Conservation (phyloP, 2,329 filamentous ascomycete genomes). For the Dothiorella sarmentorum region DNA sequence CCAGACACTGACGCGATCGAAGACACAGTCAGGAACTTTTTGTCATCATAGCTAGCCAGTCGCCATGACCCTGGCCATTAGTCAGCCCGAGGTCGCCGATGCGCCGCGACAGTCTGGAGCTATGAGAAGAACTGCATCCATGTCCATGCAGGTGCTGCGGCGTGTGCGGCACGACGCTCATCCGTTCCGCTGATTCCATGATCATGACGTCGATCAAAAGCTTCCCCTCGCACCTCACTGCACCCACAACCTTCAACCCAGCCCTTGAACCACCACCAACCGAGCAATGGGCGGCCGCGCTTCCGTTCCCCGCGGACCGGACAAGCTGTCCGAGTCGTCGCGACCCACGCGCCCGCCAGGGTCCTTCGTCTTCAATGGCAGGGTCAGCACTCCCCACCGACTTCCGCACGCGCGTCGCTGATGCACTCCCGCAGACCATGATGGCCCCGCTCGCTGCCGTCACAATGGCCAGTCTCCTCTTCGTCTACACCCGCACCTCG, state of each 20-base stretch:
- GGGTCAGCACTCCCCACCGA: conserved; percentile 3
- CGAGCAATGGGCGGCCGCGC: conserved; percentile 45
- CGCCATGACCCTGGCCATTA: neutral
- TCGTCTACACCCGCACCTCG: conserved; percentile 61
- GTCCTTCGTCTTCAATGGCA: conserved; percentile 12
- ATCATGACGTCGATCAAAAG: conserved; percentile 9
- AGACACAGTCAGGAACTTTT: neutral
- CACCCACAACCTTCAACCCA: neutral
- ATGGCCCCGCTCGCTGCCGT: conserved; percentile 61
- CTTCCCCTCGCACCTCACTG: neutral
- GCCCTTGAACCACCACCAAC: neutral
- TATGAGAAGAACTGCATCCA: neutral
- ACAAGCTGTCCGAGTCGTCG: conserved; percentile 42
- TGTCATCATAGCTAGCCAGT: neutral
- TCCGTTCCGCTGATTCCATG: neutral
- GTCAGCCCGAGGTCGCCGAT: neutral
- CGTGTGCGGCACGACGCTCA: neutral
- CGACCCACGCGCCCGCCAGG: conserved; percentile 14
- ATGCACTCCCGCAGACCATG: conserved; percentile 42
- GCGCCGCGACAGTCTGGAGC: no score
- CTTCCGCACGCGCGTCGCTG: neutral
- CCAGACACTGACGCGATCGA: neutral
- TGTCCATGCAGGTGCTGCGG: neutral
- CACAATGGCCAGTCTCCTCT: conserved; percentile 59
- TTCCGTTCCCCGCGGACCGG: conserved; percentile 43